Evolutionary conservation across 345 rosid genomes (phyloP).

Genomic region (Ceriops zippeliana): DNA sequence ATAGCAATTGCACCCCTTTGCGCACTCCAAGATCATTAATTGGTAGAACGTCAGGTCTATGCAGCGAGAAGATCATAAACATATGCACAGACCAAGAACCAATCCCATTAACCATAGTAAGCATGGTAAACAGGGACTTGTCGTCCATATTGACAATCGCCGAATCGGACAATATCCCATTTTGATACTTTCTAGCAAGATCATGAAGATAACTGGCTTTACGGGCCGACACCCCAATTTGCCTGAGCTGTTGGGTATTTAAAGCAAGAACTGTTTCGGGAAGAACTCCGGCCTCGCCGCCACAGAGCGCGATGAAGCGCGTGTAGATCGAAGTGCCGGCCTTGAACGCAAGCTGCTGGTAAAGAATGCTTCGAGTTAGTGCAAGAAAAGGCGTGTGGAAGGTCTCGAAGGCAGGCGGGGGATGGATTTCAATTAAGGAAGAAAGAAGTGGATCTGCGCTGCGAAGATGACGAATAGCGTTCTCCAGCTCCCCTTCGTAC

Average conservation of each 20-base stretch:
- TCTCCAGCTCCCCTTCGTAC: slow-evolving; percentile 78
- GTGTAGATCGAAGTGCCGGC: slow-evolving; percentile 91
- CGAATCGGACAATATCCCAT: slow-evolving; percentile 76
- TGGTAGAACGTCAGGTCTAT: slow-evolving; percentile 93
- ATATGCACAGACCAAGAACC: slow-evolving; percentile 99
- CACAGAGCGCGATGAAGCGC: slow-evolving; percentile 78
- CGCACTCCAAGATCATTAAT: slow-evolving; percentile 83
- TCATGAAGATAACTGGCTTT: slow-evolving; percentile 94
- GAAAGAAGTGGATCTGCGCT: slow-evolving; percentile 64
- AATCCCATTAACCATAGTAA: slow-evolving; percentile 96
- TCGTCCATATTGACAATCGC: slow-evolving; percentile 88
- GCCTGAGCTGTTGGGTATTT: slow-evolving; percentile 75
- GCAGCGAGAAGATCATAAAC: slow-evolving; percentile 96
- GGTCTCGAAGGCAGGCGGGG: slow-evolving; percentile 71
- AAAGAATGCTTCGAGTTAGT: slow-evolving; percentile 79
- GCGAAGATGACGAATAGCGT: slow-evolving; percentile 73
- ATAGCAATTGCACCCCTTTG: slow-evolving; percentile 84
- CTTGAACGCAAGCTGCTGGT: slow-evolving; percentile 83
- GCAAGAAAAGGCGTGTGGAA: slow-evolving; percentile 83
- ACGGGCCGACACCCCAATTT: slow-evolving; percentile 87
- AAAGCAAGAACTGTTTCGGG: slow-evolving; percentile 71
- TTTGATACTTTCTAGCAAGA: slow-evolving; percentile 85
- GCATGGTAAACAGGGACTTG: slow-evolving; percentile 89
- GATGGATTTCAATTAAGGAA: slow-evolving; percentile 60
- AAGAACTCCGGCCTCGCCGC: slow-evolving; percentile 65